A percentile compares a stretch with the other conserved stretches of the same genome.
Evolutionary conservation across 2,329 filamentous ascomycete genomes (phyloP).

Genomic region (Penicillium sp.): DNA sequence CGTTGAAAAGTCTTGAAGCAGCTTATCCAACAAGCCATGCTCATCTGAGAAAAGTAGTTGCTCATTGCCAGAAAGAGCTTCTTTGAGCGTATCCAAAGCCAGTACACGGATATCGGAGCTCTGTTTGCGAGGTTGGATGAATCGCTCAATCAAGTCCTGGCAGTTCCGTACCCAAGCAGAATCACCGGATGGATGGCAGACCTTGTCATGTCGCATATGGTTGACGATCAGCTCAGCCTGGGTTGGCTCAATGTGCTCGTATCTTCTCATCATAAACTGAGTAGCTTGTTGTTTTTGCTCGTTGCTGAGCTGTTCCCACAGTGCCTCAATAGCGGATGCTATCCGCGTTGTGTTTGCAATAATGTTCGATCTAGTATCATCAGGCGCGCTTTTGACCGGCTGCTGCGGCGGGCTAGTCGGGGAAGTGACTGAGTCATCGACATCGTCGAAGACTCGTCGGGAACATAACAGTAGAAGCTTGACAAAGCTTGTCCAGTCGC

Average conservation of each 20-base stretch:
- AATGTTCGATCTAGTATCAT: constrained; percentile 38
- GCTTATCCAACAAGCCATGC: constrained; percentile 31
- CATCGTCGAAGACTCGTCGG: constrained; percentile 30
- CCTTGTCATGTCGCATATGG: constrained; percentile 30
- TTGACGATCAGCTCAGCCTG: constrained; percentile 40
- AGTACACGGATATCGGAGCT: constrained; percentile 38
- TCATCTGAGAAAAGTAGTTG: constrained; percentile 30
- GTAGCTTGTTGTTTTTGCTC: constrained; percentile 36
- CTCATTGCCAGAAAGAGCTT: constrained; percentile 35
- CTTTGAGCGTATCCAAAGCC: constrained; percentile 38
- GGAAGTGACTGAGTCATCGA: constrained; percentile 18
- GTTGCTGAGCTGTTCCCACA: constrained; percentile 36
- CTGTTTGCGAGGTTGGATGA: constrained; percentile 37
- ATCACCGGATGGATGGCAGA: constrained; percentile 32
- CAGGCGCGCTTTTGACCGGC: constrained; percentile 27
- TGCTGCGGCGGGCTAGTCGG: constrained; percentile 23
- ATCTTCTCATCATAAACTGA: constrained; percentile 35
- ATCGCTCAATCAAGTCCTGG: constrained; percentile 34
- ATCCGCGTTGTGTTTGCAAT: constrained; percentile 37
- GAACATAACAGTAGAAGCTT: constrained; percentile 36
- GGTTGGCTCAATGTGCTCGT: constrained; percentile 35
- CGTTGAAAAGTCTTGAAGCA: constrained; percentile 34
- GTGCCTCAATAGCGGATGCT: constrained; percentile 32
- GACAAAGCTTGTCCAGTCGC: constrained; percentile 33
- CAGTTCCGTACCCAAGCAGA: constrained; percentile 33